phyloP scores from a whole-genome alignment of 2,329 filamentous ascomycete genomes.

The Aaosphaeria pasadenensis region DNA sequence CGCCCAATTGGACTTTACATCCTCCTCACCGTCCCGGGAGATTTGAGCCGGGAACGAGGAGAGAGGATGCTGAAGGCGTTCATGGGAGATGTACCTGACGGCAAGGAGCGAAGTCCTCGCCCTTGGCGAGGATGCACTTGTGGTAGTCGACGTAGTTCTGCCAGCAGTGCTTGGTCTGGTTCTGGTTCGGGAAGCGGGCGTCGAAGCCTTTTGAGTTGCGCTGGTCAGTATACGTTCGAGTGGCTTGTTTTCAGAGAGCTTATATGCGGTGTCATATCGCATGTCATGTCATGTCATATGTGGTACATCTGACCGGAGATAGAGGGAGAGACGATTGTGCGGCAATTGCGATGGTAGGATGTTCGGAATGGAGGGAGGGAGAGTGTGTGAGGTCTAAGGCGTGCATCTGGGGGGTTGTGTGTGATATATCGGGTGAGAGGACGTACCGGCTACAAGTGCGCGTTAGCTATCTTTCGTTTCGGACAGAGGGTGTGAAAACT shows the following conservation, averaged over 20 bases:
- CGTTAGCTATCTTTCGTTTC: constrained; percentile 26
- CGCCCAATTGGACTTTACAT: background rate
- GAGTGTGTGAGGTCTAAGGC: constrained; percentile 1
- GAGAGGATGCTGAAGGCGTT: background rate
- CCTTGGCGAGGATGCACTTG: constrained; percentile 98
- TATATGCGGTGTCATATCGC: background rate
- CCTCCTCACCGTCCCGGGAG: background rate
- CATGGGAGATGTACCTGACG: constrained; percentile 70
- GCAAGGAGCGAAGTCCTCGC: constrained; percentile 97
- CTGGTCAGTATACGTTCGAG: constrained; percentile 1
- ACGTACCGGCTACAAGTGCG: constrained; percentile 39
- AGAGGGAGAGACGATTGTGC: no score
- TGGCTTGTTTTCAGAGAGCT: background rate
- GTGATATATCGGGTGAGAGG: constrained; percentile 6
- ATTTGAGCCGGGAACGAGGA: background rate
- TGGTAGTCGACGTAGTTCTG: constrained; percentile 99
- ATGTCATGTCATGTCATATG: constrained; percentile 1
- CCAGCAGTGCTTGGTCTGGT: constrained; percentile 99
- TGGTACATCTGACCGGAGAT: no score
- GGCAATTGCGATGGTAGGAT: no score
- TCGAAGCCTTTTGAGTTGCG: constrained; percentile 72
- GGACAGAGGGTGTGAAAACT: constrained; percentile 33
- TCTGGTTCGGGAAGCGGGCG: constrained; percentile 97
- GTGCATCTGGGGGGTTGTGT: background rate
- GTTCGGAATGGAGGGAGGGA: background rate